Evolutionary conservation across 164 flowering plant genomes (phyloP).

Genomic region (Litsea cubeba): DNA sequence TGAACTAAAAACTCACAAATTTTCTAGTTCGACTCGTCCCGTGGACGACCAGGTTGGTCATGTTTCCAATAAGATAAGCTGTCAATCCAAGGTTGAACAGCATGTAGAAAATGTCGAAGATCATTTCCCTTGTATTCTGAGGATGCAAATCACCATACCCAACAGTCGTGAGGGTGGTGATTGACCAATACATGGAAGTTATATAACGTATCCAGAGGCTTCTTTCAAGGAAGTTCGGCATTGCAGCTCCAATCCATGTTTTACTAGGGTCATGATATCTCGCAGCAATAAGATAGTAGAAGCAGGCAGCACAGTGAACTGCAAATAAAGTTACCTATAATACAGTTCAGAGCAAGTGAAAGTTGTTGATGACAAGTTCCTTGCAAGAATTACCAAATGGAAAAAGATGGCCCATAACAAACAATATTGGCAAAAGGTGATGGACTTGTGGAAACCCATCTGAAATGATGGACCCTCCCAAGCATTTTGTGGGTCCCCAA

Average conservation of each 20-base stretch:
- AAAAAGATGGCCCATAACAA: not conserved
- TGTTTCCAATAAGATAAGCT: conserved; percentile 90
- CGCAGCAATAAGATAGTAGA: conserved; percentile 79
- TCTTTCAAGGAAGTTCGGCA: conserved; percentile 34
- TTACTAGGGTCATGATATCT: conserved; percentile 41
- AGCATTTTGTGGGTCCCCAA: not conserved
- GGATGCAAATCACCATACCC: conserved; percentile 98
- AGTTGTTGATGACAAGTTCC: not conserved
- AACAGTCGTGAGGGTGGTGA: conserved; percentile 89
- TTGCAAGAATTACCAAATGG: not conserved
- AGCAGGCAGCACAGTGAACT: conserved; percentile 92
- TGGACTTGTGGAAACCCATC: not conserved
- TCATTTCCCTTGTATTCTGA: conserved; percentile 74
- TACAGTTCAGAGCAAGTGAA: conserved; percentile 7
- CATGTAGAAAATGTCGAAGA: conserved; percentile 83
- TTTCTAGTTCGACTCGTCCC: conserved; percentile 80
- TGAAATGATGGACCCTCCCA: no score
- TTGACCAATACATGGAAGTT: conserved; percentile 90
- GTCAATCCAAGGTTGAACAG: conserved; percentile 93
- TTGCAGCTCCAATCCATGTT: conserved; percentile 72
- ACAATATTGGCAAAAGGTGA: not conserved
- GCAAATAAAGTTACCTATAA: conserved; percentile 90
- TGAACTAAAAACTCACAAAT: conserved; percentile 54
- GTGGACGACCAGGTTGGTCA: conserved; percentile 98
- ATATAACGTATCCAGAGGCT: conserved; percentile 72